Evolutionary conservation across 1,284 basidiomycete genomes (phyloP).

Genomic region (Omphalotus olearius): DNA sequence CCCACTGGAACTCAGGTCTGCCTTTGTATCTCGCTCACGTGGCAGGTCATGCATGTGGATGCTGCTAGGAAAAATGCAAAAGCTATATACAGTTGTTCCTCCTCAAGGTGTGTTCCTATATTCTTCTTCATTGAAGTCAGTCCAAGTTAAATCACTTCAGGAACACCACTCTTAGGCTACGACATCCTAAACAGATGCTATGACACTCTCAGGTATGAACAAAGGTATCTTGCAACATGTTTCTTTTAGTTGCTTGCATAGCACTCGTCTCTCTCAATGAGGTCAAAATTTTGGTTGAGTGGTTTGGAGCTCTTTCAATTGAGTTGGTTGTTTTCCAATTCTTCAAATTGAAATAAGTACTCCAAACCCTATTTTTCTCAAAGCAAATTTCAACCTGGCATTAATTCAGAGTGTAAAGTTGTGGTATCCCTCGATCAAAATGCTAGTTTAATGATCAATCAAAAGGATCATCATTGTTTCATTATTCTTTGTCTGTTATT

Average conservation of each 20-base stretch:
- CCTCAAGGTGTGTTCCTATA: constrained; percentile 43
- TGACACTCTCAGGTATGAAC: constrained; percentile 71
- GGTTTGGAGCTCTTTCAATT: too few species aligned
- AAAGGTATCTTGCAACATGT: constrained; percentile 57
- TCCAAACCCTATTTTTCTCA: too few species aligned
- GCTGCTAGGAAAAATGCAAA: constrained; percentile 56
- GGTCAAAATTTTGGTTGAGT: constrained; percentile 60
- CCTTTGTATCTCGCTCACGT: too few species aligned
- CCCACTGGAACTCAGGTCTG: too few species aligned
- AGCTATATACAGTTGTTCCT: constrained; percentile 44
- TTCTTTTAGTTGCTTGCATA: constrained; percentile 62
- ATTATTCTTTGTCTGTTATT: too few species aligned
- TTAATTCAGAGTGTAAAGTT: too few species aligned
- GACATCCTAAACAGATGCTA: constrained; percentile 63
- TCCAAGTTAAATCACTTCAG: constrained; percentile 6
- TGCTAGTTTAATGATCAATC: too few species aligned
- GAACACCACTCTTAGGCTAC: constrained; percentile 48
- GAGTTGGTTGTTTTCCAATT: too few species aligned
- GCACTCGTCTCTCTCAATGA: constrained; percentile 58
- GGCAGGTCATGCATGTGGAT: constrained; percentile 43
- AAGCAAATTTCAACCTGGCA: too few species aligned
- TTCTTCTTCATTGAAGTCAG: neutral
- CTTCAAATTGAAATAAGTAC: too few species aligned
- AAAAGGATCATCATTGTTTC: too few species aligned
- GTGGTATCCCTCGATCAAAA: too few species aligned